These are phyloP conservation scores for Inga laurina DNA, from an alignment of 306 rosid genomes.

Conservation along the genomic window DNA sequence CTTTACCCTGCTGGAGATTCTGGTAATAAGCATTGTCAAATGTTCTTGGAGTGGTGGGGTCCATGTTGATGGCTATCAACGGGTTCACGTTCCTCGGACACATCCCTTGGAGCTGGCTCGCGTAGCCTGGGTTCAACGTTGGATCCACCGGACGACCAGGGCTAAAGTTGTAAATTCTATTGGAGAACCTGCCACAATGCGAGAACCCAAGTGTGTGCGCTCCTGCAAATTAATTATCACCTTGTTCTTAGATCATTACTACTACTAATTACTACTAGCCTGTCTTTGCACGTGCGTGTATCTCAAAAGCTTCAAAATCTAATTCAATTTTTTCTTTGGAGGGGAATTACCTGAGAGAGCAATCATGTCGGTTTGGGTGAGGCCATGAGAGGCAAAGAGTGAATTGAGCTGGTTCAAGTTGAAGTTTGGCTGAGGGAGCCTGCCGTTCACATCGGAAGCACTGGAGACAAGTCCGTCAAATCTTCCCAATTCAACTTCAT, in stretches of 20 bases:
- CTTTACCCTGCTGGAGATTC: constrained; percentile 66
- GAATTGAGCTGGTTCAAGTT: constrained; percentile 70
- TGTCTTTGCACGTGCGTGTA: not conserved
- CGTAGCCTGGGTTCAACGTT: constrained; percentile 44
- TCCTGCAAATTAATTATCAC: constrained; percentile 40
- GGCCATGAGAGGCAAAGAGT: constrained; percentile 54
- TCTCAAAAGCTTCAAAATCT: not conserved
- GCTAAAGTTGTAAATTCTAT: constrained; percentile 59
- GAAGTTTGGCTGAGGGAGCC: constrained; percentile 61
- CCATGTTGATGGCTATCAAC: constrained; percentile 74
- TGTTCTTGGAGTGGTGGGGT: constrained; percentile 59
- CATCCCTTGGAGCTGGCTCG: constrained; percentile 41
- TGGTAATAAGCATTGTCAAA: constrained; percentile 63
- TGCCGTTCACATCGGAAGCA: constrained; percentile 59
- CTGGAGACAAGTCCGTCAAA: constrained; percentile 65
- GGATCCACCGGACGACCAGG: constrained; percentile 48
- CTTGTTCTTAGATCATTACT: not conserved
- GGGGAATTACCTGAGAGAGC: constrained; percentile 72
- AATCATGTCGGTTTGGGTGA: constrained; percentile 71
- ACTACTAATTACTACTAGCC: too few relatives aligned
- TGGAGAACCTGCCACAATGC: constrained; percentile 56
- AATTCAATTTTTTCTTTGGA: not conserved
- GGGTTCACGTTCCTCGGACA: constrained; percentile 72
- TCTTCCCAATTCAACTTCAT: constrained; percentile 81
- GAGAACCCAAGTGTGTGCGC: constrained; percentile 86